Conservation (phyloP, 495 filamentous ascomycete species). For the Aspergillus leporis region DNA sequence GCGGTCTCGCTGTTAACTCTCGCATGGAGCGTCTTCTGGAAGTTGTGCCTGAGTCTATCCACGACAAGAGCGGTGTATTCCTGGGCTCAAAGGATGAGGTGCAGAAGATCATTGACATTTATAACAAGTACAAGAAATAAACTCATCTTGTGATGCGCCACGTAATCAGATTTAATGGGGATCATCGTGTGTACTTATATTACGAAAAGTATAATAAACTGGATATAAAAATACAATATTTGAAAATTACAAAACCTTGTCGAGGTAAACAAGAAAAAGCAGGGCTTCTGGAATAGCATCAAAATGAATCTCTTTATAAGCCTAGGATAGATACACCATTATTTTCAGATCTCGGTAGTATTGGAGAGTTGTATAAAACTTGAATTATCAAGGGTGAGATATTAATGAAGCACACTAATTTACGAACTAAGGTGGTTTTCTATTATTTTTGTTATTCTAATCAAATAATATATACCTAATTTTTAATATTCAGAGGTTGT, state of each 20-base stretch:
- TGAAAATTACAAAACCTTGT: background rate
- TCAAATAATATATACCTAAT: no score
- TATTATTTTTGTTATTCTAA: no score
- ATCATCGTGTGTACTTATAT: background rate
- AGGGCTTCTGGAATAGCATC: no score
- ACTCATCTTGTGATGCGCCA: background rate
- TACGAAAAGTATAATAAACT: background rate
- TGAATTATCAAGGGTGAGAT: no score
- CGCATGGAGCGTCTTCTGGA: constrained; percentile 86
- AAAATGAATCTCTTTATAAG: no score
- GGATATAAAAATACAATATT: constrained; percentile 3
- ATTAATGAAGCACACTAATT: no score
- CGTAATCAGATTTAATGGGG: background rate
- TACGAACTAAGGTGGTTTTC: no score
- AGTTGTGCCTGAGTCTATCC: constrained; percentile 88
- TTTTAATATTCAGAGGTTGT: no score
- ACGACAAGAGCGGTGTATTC: constrained; percentile 95
- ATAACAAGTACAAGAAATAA: constrained; percentile 48
- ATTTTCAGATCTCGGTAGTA: no score
- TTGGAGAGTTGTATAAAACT: no score
- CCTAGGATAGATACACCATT: no score
- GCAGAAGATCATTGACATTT: constrained; percentile 81
- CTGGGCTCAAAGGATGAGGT: constrained; percentile 93
- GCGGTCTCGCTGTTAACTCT: constrained; percentile 87
- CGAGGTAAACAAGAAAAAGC: no score